phyloP scores from a whole-genome alignment of 805 yeast genomes.

The Zygosaccharomyces gambellarensis region DNA sequence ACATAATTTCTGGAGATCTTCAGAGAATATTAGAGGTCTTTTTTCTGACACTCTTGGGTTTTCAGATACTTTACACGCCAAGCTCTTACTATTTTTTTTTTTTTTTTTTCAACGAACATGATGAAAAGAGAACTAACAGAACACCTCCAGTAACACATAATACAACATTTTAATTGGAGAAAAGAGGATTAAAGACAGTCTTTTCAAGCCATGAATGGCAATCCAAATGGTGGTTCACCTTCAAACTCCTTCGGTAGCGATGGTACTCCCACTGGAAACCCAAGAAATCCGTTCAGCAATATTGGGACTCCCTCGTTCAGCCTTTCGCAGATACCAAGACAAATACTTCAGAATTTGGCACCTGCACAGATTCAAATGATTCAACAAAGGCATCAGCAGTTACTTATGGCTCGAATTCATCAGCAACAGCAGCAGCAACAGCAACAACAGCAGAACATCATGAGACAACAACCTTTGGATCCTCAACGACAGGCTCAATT shows the following conservation, averaged over 20 bases:
- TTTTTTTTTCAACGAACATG: background rate
- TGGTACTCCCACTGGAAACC: constrained; percentile 26
- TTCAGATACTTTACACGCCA: background rate
- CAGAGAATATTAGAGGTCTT: background rate
- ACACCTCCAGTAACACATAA: background rate
- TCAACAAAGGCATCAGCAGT: constrained; percentile 34
- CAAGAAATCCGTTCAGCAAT: constrained; percentile 25
- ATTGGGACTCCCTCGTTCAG: constrained; percentile 35
- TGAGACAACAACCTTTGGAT: constrained; percentile 6
- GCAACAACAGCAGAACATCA: constrained; percentile 12
- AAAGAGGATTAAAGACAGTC: background rate
- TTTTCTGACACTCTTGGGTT: no score
- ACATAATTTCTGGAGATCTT: constrained; percentile 15
- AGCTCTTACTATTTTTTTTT: background rate
- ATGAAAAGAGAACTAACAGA: background rate
- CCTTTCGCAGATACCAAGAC: constrained; percentile 33
- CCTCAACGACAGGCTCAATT: constrained; percentile 9
- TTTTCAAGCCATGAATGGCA: constrained; percentile 4
- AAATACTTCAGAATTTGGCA: constrained; percentile 30
- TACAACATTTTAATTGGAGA: background rate
- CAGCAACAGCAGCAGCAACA: constrained; percentile 20
- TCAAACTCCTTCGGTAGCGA: constrained; percentile 27
- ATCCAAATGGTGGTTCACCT: constrained; percentile 4
- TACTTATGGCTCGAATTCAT: constrained; percentile 28
- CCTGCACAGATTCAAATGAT: constrained; percentile 33